Conservation (phyloP, 495 filamentous ascomycete genomes). For the Xylaria longipes region DNA sequence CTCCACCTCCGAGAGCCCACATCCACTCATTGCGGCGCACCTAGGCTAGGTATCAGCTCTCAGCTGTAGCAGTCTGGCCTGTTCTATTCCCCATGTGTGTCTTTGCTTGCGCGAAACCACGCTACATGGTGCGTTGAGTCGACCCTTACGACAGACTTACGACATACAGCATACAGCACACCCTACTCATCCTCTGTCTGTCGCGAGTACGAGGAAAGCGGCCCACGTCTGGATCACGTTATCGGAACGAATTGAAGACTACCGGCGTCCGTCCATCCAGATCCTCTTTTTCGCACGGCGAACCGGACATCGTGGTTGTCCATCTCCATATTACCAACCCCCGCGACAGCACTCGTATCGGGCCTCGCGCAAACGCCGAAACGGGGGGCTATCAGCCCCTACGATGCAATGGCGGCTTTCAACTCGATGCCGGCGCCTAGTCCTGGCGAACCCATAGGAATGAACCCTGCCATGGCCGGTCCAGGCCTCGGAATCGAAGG, state of each 20-base stretch:
- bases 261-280: background rate
- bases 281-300: background rate
- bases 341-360: background rate
- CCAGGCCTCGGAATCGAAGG: slow-evolving; percentile 46
- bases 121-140: slow-evolving; percentile 7
- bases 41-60: background rate
- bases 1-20: slow-evolving; percentile 24
- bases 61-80: slow-evolving; percentile 18
- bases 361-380: slow-evolving; percentile 1
- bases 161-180: slow-evolving; percentile 13
- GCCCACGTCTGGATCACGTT: background rate
- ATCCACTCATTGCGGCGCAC: slow-evolving; percentile 6
- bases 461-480: slow-evolving; percentile 35
- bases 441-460: slow-evolving; percentile 46
- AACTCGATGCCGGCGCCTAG: slow-evolving; percentile 53
- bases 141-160: background rate
- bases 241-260: slow-evolving; percentile 12
- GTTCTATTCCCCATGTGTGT: slow-evolving; percentile 5
- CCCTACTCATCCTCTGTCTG: background rate
- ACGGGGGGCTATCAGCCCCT: slow-evolving; percentile 27
- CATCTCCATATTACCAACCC: background rate
- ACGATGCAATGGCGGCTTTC: slow-evolving; percentile 59
- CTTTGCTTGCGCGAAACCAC: slow-evolving; percentile 13
- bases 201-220: background rate
- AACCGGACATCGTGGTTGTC: background rate